Base-by-base conservation (phyloP, 345 rosid species). In the Hirschfeldia incana region DNA sequence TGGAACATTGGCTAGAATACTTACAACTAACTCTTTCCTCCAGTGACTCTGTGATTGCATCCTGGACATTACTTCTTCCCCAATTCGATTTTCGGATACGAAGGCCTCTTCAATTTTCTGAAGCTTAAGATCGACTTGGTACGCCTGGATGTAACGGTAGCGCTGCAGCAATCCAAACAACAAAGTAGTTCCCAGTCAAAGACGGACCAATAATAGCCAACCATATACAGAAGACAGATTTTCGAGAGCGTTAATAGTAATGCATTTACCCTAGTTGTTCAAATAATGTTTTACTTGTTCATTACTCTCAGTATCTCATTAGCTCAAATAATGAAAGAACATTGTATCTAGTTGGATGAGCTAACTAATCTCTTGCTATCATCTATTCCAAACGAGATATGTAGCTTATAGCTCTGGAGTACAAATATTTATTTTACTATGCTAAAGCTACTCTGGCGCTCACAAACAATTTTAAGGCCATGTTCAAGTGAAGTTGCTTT, bases 131-230 rank as follows among this genome's bases (percentile, higher is more conserved):
- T 92, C 85, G 65, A 92, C 88, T 82, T 86, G 91, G 84, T 85
- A 89, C 72, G 99, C 98, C 83, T 93, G 91, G 32, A 87, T 85
- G 85, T 93, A 96, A 74, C 94, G 89, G 83, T 85, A 88, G 21
- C 99, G 94, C 99, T 96, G 89, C 80, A 85, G 80, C 42, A 62
- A 59, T 58, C 78, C 63, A 51, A 76, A 67, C 78, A 36, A 65
- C 37, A 70, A 42, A 69, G 62, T 69, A 70, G 39, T 57, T 58
- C 62, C 34, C 57, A 75, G 69, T 80, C 37, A 80, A 70, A 44
- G 64, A 75, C 64, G 9, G 42, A 44, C 53, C 67, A 37, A 33
- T 4, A 28, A 32, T 30, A 69, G 9, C 39, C 53, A 68, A 69
- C 2, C 49, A 63, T 27, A 62, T n/a, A 69, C 70, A 69, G 16